Evolutionary conservation across 2,329 filamentous ascomycete species (phyloP), one percentile per base, ranked within the genome.

Genomic region (Pezicula radicicola): DNA sequence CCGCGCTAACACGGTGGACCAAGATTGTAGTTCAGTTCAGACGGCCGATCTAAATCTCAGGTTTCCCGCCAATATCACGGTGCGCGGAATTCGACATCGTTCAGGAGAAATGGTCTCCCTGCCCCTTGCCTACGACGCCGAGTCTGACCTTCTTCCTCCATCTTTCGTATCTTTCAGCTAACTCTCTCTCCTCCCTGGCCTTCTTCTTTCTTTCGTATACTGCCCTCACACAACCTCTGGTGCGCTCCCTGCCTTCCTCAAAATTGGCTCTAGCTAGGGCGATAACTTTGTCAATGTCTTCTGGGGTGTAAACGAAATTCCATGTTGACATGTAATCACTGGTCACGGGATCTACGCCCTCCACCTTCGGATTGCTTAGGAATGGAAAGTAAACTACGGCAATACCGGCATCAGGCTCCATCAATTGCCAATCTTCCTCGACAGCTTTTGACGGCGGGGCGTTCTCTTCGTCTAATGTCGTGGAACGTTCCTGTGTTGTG

Each of bases 281-380:
- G 2, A 96, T 87, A 0, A 96, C 91, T 25, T 83, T 81, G 61
- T 97, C 92, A 48, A 99, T 85, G 68, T 99, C 87, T 52, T 94
- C 86, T 0, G 91, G 87, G 2, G 89, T 95, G 69, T 97, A 99
- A 28, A 97, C 85, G 67, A 97, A 97, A 67, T 99, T 99, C 94
- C 94, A 99, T 0, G 94, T 99, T 60, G 85, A 90, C 75, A 97
- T 84, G 70, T 91, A 97, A 54, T 96, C 91, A 49, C 83, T 88
- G 2, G 80, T 82, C 21, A 85, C 84, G 0, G 94, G 94, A 60
- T 96, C 88, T n/a, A 97, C 87, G 41, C 83, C 88, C 0, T 85
- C 80, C 0, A 91, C 87, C 54, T 87, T 87, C 0, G 86, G 80
- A 67, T 99, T 97, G 27, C 87, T 82, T 13, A 97, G 75, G 55